These are phyloP conservation scores for Thuja plicata DNA, from an alignment of 83 land plant genomes.

Conservation along the genomic window DNA sequence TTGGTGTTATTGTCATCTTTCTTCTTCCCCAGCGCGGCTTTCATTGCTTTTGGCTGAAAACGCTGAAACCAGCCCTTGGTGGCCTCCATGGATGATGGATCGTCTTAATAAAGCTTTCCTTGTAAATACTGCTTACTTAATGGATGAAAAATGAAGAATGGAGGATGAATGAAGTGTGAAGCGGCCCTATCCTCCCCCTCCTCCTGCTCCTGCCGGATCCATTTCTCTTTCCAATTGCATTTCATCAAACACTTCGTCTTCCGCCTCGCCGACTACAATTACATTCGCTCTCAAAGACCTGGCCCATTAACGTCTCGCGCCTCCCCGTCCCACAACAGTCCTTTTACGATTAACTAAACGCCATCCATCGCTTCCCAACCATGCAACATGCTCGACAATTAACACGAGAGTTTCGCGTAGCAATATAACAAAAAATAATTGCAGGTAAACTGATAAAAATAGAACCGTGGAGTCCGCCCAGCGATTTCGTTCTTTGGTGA, in stretches of 20 bases:
- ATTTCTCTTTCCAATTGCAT: background rate
- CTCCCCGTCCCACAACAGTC: background rate
- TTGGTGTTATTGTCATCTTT: slow-evolving; percentile 25
- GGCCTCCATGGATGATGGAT: slow-evolving; percentile 29
- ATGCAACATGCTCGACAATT: background rate
- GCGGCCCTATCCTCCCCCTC: background rate
- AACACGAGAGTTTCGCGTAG: background rate
- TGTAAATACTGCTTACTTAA: background rate
- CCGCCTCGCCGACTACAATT: background rate
- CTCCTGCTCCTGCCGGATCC: background rate
- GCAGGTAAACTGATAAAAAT: background rate
- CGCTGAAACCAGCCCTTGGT: slow-evolving; percentile 53
- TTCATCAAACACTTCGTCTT: background rate
- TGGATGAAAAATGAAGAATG: background rate
- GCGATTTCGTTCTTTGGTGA: background rate
- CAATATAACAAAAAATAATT: slow-evolving; percentile 7
- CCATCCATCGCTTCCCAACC: background rate
- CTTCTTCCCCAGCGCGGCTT: slow-evolving; percentile 13
- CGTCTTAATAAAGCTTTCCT: background rate
- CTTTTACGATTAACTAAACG: background rate
- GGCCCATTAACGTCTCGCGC: background rate
- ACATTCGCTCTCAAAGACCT: background rate
- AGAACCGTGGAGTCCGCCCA: slow-evolving; percentile 7
- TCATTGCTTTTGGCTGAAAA: slow-evolving; percentile 36
- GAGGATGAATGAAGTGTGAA: background rate